phyloP scores from a whole-genome alignment of 805 yeast species.

The Candida sanyiensis region DNA sequence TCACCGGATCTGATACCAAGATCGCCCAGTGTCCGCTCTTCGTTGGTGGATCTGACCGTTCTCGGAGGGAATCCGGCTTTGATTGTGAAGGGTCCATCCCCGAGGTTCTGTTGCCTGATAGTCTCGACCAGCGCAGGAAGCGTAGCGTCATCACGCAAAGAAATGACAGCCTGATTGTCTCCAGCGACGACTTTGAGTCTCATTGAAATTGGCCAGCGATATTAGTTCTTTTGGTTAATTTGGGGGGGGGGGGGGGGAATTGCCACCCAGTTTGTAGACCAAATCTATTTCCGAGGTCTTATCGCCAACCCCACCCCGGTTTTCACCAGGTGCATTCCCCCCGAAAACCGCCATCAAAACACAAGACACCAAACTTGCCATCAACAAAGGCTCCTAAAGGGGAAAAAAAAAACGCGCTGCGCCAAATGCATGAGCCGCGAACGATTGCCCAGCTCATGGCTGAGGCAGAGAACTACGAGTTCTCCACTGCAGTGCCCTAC shows the following conservation, averaged over 20 bases:
- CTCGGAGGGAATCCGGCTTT: conserved; percentile 62
- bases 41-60: conserved; percentile 25
- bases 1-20: conserved; percentile 56
- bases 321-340: too few species aligned
- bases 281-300: not conserved
- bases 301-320: too few species aligned
- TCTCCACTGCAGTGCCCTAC: conserved; percentile 44
- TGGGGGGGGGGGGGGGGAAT: not conserved
- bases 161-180: conserved; percentile 28
- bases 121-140: conserved; percentile 29
- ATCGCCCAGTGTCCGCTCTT: conserved; percentile 25
- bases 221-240: too few species aligned
- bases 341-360: too few species aligned
- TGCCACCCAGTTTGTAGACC: not conserved
- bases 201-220: too few species aligned
- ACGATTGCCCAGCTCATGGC: conserved; percentile 32
- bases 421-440: conserved; percentile 9
- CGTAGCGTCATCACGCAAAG: conserved; percentile 33
- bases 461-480: conserved; percentile 51
- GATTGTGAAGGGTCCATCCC: conserved; percentile 24
- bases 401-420: not conserved
- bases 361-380: not conserved
- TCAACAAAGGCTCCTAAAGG: not conserved
- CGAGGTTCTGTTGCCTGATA: conserved; percentile 10
- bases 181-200: conserved; percentile 32